phyloP scores from a whole-genome alignment of 1,284 basidiomycete species.

The Spongiforma sp. region DNA sequence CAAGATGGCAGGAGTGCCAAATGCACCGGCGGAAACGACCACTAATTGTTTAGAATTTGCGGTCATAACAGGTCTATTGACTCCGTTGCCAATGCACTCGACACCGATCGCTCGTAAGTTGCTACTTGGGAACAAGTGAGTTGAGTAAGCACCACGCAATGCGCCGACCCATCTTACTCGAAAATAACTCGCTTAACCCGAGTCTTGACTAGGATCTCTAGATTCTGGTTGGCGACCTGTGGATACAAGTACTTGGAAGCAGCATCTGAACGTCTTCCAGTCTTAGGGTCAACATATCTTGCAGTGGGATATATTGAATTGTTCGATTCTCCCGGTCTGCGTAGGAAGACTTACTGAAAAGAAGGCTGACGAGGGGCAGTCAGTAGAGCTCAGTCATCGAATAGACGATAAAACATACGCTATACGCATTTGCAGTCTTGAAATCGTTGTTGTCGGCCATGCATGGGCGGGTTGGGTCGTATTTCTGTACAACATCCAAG shows the following conservation, averaged over 20 bases:
- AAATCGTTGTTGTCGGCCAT: constrained; percentile 53
- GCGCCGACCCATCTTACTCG: not conserved
- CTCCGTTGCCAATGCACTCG: constrained; percentile 51
- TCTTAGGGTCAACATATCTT: constrained; percentile 53
- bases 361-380: not conserved
- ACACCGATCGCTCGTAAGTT: constrained; percentile 57
- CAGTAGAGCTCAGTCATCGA: not conserved
- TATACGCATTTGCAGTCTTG: constrained; percentile 46
- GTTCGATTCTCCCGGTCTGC: not conserved
- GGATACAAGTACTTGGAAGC: constrained; percentile 64
- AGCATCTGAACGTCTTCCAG: constrained; percentile 60
- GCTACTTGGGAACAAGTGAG: constrained; percentile 33
- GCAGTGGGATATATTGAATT: not conserved
- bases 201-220: not conserved
- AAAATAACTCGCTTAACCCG: constrained; percentile 1
- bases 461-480: constrained; percentile 30
- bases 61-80: not conserved
- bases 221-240: constrained; percentile 45
- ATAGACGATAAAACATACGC: constrained; percentile 39
- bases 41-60: constrained; percentile 27
- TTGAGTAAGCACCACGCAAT: not conserved
- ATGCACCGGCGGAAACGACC: constrained; percentile 23
- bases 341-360: not conserved
- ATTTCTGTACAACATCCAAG: constrained; percentile 5
- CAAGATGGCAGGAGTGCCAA: constrained; percentile 28